Base-by-base conservation (phyloP, 768 basidiomycete genomes). In the Rubroboletus satanas region DNA sequence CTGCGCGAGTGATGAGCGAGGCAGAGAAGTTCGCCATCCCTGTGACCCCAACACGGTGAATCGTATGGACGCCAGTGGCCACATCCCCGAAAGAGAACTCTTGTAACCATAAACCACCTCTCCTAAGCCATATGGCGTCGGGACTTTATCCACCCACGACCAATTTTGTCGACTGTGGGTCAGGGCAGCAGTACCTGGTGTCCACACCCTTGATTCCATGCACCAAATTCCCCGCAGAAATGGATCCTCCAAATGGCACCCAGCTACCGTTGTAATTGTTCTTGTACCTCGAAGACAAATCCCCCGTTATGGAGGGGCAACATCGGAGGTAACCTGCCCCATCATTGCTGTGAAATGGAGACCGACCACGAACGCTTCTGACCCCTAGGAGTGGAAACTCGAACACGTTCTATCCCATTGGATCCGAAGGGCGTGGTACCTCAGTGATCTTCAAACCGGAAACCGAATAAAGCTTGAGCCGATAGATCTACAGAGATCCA, bases 1-100 rank as follows among this genome's bases (percentile, higher is more conserved):
- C 45, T 36, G 51, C 54, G 56, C 45, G 49, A 55, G 49, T 64
- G 47, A 60, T 56, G 54, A 61, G 51, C 62, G 56, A 64, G 62
- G 59, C 62, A 61, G 45, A 53, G 58, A 61, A 52, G 58, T 41
- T 51, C 26, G 51, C 49, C 58, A 52, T 51, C 49, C 58, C 62
- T 55, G 55, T 57, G 52, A 54, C 59, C 55, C 53, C 58, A 60
- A 52, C 47, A 49, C 21, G 51, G 53, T 50, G 54, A 52, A 62
- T 33, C 48, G 18, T 39, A 36, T 23, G 45, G 46, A 49, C 37
- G 36, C 52, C 50, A 49, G 36, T 31, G 26, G 37, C 53, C 54
- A 60, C 55, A 56, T 41, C 39, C 51, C 50, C 41, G 49, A 54
- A 52, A 50, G 58, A 59, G 53, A 45, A 53, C 18, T 28, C 21